Evolutionary conservation across 495 filamentous ascomycete species (phyloP).

Genomic region (Penicillium simplicissimum): DNA sequence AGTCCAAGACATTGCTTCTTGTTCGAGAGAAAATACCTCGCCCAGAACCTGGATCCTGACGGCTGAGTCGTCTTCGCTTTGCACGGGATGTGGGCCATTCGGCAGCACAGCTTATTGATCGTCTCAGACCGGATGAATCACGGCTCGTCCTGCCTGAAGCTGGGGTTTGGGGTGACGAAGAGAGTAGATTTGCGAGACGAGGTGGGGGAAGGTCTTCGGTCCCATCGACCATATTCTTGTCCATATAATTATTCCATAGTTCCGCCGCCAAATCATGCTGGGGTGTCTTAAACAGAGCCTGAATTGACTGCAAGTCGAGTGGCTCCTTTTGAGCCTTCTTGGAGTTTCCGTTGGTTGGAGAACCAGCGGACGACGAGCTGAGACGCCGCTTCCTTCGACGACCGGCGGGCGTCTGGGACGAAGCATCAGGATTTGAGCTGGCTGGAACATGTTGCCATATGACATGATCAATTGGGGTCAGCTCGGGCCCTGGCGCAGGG

Average conservation of each 20-base stretch:
- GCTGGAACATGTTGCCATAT: constrained; percentile 64
- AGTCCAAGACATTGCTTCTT: constrained; percentile 54
- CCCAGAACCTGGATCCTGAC: constrained; percentile 31
- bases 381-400: constrained; percentile 69
- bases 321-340: constrained; percentile 42
- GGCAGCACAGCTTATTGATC: constrained; percentile 72
- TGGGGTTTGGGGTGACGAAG: constrained; percentile 68
- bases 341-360: constrained; percentile 57
- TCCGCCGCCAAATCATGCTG: constrained; percentile 81
- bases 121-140: constrained; percentile 57
- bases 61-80: constrained; percentile 51
- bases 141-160: constrained; percentile 42
- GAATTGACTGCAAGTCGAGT: constrained; percentile 53
- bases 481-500: constrained; percentile 38
- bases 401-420: constrained; percentile 49
- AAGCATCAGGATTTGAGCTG: constrained; percentile 44
- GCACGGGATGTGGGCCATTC: constrained; percentile 56
- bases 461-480: constrained; percentile 71
- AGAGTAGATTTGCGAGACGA: constrained; percentile 63
- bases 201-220: constrained; percentile 47
- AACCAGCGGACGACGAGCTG: constrained; percentile 79
- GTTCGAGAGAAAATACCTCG: constrained; percentile 49
- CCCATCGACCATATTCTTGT: constrained; percentile 43
- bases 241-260: constrained; percentile 80
- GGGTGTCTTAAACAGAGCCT: constrained; percentile 66